Percentiles rank a stretch among this genome's conserved stretches.
Evolutionary conservation across 1,139 yeast species (phyloP).

Genomic region (Schizosaccharomyces versatilis): DNA sequence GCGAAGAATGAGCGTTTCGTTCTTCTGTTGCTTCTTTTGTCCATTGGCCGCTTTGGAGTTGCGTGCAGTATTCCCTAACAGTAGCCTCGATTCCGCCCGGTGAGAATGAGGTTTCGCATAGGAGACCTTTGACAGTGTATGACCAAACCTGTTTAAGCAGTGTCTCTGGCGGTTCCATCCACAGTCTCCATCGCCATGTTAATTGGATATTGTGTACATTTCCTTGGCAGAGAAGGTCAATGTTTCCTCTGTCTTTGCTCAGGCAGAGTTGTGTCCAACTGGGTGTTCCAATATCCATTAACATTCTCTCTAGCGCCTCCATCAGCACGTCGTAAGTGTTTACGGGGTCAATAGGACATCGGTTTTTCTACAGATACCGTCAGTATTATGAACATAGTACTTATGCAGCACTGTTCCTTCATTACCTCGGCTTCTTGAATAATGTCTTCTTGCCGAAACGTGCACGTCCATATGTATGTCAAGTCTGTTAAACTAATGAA

Average conservation of each 20-base stretch:
- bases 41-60: not conserved
- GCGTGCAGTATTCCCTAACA: not conserved
- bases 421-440: not conserved
- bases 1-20: not conserved
- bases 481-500: not conserved
- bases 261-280: not conserved
- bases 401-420: not conserved
- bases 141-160: not conserved
- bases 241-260: not conserved
- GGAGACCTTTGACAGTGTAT: not conserved
- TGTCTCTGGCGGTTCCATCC: not conserved
- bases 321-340: not conserved
- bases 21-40: not conserved
- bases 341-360: slow-evolving; percentile 1
- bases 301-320: not conserved
- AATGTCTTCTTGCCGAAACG: not conserved
- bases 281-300: not conserved
- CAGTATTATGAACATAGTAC: not conserved
- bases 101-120: not conserved
- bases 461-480: not conserved
- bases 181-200: not conserved
- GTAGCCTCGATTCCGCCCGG: not conserved
- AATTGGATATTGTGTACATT: not conserved
- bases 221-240: not conserved
- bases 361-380: not conserved